phyloP scores from a whole-genome alignment of 1,284 basidiomycete genomes.

The Mycena citricolor region DNA sequence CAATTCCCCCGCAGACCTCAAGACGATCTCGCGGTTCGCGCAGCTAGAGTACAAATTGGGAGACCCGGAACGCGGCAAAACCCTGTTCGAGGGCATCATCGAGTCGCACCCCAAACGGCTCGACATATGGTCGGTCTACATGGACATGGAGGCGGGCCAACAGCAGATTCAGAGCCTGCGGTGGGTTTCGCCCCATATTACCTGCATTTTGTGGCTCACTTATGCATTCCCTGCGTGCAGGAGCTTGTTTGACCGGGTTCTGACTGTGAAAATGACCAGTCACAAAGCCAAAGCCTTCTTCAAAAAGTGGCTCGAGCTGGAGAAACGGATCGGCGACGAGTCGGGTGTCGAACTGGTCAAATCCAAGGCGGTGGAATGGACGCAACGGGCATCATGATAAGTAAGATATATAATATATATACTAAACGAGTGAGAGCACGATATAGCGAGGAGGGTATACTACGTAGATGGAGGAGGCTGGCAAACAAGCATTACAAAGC shows the following conservation, averaged over 20 bases:
- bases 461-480: constrained; percentile 50
- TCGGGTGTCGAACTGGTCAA: constrained; percentile 83
- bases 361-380: constrained; percentile 88
- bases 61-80: constrained; percentile 92
- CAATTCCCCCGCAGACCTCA: constrained; percentile 65
- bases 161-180: constrained; percentile 76
- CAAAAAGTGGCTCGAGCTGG: constrained; percentile 96
- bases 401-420: constrained; percentile 38
- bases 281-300: constrained; percentile 95
- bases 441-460: constrained; percentile 33
- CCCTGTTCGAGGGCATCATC: constrained; percentile 95
- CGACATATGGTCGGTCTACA: constrained; percentile 96
- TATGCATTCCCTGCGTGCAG: constrained; percentile 38
- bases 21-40: constrained; percentile 93
- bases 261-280: constrained; percentile 85
- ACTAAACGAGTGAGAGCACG: constrained; percentile 34
- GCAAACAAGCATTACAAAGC: constrained; percentile 30
- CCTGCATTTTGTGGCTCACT: constrained; percentile 9
- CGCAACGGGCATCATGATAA: constrained; percentile 49
- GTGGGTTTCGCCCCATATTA: constrained; percentile 36
- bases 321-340: constrained; percentile 85
- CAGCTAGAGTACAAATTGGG: constrained; percentile 95
- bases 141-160: constrained; percentile 90
- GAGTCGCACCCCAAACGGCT: constrained; percentile 93
- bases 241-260: constrained; percentile 81